These are phyloP conservation scores for Desmodesmus armatus DNA, from an alignment of 139 green algal species.

Conservation along the genomic window DNA sequence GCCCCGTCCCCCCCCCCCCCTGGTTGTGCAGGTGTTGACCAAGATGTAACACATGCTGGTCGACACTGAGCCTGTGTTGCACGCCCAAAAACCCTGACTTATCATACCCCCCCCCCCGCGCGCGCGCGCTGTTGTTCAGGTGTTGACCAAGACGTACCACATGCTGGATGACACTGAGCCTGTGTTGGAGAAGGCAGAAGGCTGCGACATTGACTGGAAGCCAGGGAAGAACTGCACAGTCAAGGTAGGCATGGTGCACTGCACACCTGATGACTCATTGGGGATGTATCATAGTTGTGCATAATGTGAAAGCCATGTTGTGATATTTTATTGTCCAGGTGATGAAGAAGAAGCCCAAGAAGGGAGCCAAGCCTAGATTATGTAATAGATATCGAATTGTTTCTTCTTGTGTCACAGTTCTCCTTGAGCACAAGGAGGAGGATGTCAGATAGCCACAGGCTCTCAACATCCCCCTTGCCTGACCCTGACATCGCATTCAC, in stretches of 20 bases:
- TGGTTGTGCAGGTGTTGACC: background rate
- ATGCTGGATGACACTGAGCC: slow-evolving; percentile 89
- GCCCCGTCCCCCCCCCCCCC: too few species aligned
- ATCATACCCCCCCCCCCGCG: background rate
- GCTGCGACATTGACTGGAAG: slow-evolving; percentile 91
- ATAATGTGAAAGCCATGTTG: too few species aligned
- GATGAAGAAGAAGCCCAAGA: slow-evolving; percentile 97
- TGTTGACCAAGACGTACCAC: slow-evolving; percentile 87
- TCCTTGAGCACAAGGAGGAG: too few species aligned
- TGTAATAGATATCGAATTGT: too few species aligned
- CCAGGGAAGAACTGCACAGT: slow-evolving; percentile 73
- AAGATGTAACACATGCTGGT: background rate
- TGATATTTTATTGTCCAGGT: too few species aligned
- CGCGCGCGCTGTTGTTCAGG: slow-evolving; percentile 28
- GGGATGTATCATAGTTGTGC: too few species aligned
- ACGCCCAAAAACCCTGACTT: background rate
- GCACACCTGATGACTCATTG: too few species aligned
- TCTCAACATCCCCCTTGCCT: too few species aligned
- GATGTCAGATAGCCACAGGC: too few species aligned
- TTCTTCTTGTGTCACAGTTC: too few species aligned
- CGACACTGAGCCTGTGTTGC: background rate
- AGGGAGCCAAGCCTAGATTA: slow-evolving; percentile 73
- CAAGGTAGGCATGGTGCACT: slow-evolving; percentile 65
- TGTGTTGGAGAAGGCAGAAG: slow-evolving; percentile 85
- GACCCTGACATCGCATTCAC: too few species aligned